These are phyloP conservation scores for Pichia occidentalis DNA, from an alignment of 805 yeast species.

Conservation along the genomic window DNA sequence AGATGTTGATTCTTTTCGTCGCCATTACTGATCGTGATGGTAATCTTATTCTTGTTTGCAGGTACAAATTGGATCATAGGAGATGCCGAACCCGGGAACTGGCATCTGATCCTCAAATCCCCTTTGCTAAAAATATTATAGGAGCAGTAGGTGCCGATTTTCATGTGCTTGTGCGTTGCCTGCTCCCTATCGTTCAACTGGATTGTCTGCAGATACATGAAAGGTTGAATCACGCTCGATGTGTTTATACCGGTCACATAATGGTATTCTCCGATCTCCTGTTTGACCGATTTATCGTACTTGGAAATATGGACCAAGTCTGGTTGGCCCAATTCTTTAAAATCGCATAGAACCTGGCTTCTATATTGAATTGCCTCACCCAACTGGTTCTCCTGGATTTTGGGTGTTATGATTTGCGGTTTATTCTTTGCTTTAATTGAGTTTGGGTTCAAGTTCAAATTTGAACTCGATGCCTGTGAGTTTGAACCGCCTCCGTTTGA, in stretches of 20 bases:
- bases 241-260: constrained; percentile 48
- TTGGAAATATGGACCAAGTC: constrained; percentile 56
- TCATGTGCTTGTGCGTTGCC: constrained; percentile 27
- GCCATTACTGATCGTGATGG: constrained; percentile 23
- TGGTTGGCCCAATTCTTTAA: constrained; percentile 64
- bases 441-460: background rate
- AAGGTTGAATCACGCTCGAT: constrained; percentile 46
- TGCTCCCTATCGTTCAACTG: constrained; percentile 30
- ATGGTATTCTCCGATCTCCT: constrained; percentile 51
- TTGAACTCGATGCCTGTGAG: too few species aligned
- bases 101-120: constrained; percentile 65
- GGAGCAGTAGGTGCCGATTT: constrained; percentile 51
- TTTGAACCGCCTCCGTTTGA: too few species aligned
- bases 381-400: constrained; percentile 40
- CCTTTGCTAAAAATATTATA: constrained; percentile 68
- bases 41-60: constrained; percentile 31
- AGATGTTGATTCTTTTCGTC: constrained; percentile 49
- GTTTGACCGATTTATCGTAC: constrained; percentile 36
- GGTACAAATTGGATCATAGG: constrained; percentile 42
- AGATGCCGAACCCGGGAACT: constrained; percentile 42
- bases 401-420: constrained; percentile 23
- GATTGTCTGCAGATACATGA: constrained; percentile 47
- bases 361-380: constrained; percentile 52
- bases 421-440: constrained; percentile 12
- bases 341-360: constrained; percentile 35